Conservation (phyloP, 2,329 filamentous ascomycete genomes). For the Nigrospora sphaerica region DNA sequence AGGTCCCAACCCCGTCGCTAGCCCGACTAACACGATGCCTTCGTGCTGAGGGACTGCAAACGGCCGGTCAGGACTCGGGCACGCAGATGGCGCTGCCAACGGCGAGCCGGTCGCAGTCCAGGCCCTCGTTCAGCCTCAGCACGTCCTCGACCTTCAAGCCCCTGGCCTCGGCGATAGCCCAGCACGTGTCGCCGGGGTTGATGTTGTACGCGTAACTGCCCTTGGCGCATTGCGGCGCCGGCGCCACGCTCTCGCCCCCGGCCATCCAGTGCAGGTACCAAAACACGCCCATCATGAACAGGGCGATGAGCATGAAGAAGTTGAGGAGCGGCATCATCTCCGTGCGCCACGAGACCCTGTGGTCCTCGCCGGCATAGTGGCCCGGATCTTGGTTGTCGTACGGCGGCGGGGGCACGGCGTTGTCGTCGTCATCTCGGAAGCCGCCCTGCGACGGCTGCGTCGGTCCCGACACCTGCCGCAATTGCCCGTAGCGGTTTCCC, state of each 20-base stretch:
- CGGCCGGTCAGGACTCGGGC: constrained; percentile 13
- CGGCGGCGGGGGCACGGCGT: constrained; percentile 11
- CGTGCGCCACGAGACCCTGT: constrained; percentile 37
- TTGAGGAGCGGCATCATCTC: constrained; percentile 50
- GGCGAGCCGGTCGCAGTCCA: constrained; percentile 39
- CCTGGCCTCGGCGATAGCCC: constrained; percentile 37
- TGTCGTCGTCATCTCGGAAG: constrained; percentile 9
- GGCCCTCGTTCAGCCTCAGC: constrained; percentile 32
- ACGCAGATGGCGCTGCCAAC: constrained; percentile 39
- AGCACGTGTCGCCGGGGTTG: constrained; percentile 42
- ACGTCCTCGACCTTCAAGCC: constrained; percentile 38
- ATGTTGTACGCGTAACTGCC: constrained; percentile 30
- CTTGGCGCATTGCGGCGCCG: constrained; percentile 17
- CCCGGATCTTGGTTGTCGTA: constrained; percentile 2
- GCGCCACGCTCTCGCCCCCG: constrained; percentile 8
- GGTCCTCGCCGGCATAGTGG: constrained; percentile 3
- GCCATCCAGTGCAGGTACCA: constrained; percentile 35
- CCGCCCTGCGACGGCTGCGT: constrained; percentile 8
- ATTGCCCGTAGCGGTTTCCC: constrained; percentile 36
- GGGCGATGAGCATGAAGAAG: constrained; percentile 46
- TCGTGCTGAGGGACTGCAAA: neutral
- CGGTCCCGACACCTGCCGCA: constrained; percentile 19
- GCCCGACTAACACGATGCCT: too few species aligned
- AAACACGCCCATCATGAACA: constrained; percentile 42
- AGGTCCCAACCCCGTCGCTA: too few species aligned